A percentile compares a stretch with the other conserved stretches of the same genome.
phyloP scores from a whole-genome alignment of 1,284 basidiomycete species.

The Cryptococcus amylolentus region DNA sequence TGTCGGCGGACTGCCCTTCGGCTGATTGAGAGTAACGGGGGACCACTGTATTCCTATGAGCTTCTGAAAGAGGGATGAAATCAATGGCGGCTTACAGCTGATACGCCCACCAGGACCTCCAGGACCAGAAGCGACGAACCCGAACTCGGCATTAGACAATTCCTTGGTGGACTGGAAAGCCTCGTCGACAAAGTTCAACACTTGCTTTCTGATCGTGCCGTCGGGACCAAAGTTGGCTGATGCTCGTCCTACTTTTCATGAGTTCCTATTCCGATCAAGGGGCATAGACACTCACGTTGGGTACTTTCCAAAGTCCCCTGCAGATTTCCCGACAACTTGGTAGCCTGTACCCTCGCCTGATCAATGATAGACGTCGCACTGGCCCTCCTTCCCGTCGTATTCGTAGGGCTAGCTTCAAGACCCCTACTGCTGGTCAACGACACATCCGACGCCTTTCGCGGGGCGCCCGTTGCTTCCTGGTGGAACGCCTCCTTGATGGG shows the following conservation, averaged over 20 bases:
- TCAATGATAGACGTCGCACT: conserved; percentile 21
- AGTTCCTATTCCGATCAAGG: background rate
- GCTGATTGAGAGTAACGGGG: too few species aligned
- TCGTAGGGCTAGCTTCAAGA: background rate
- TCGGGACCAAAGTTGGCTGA: conserved; percentile 16
- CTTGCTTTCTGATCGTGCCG: conserved; percentile 9
- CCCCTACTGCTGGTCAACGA: conserved; percentile 6
- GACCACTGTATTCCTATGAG: too few species aligned
- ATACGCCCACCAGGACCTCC: background rate
- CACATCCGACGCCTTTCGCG: background rate
- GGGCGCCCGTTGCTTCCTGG: too few species aligned
- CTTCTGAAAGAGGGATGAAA: background rate
- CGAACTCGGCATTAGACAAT: background rate
- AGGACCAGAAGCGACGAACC: background rate
- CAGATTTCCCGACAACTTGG: conserved; percentile 13
- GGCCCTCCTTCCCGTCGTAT: conserved; percentile 11
- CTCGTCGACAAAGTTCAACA: conserved; percentile 4
- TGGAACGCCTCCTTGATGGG: conserved; percentile 30
- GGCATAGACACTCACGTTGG: conserved; percentile 7
- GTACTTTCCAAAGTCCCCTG: conserved; percentile 14
- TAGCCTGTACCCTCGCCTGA: conserved; percentile 20
- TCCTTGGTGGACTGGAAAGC: background rate
- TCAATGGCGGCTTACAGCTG: too few species aligned
- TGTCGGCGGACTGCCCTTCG: too few species aligned
- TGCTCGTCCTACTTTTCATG: conserved; percentile 10